Base-by-base conservation (phyloP, 2,329 filamentous ascomycete genomes). In the Trichoderma cornu-damae region DNA sequence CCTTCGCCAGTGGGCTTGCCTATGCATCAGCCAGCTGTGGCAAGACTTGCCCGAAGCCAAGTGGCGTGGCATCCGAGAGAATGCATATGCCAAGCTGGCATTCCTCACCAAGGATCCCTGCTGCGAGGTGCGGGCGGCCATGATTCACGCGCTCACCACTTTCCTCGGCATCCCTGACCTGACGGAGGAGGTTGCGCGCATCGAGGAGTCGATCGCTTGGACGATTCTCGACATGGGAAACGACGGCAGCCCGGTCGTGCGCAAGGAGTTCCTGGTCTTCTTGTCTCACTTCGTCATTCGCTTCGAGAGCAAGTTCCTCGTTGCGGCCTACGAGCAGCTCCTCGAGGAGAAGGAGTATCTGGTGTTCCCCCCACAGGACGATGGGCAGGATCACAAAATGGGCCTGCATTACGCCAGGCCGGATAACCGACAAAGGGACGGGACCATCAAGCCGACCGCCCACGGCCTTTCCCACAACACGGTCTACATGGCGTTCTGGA, bases 1-100 rank as follows among this genome's bases (percentile, higher is more conserved):
- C 8, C 77, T 99, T 47, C 83, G 94, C 37, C 94, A 99, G 70
- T 99, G 94, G 91, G 92, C 91, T 16, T 96, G 92, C 68, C 79
- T 99, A 7, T 97, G 93, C 72, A 84, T 99, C 61, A 96, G 93
- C 69, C 93, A 96, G 76, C 79, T 99, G 20, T 97, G 93, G 92
- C 82, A 87, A 62, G 89, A 95, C 65, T 88, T 92, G 52, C 85
- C 91, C 1, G 91, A 96, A 68, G 93, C 92, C 1, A 97, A 97
- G 70, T 97, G 93, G 89, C 84, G 89, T 64, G 94, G 90, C n/a
- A 96, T 97, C 60, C 81, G 90, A 46, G 90, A 91, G 67, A 87
- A 88, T 63, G 94, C 92, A 1, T 91, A 92, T 56, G 80, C 87
- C 50, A 88, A 90, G 66, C 79, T 99, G 2, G 89, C 89, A 48